These are phyloP conservation scores for Hyphodiscus sp. DNA, from an alignment of 2,329 filamentous ascomycete species.

Conservation along the genomic window DNA sequence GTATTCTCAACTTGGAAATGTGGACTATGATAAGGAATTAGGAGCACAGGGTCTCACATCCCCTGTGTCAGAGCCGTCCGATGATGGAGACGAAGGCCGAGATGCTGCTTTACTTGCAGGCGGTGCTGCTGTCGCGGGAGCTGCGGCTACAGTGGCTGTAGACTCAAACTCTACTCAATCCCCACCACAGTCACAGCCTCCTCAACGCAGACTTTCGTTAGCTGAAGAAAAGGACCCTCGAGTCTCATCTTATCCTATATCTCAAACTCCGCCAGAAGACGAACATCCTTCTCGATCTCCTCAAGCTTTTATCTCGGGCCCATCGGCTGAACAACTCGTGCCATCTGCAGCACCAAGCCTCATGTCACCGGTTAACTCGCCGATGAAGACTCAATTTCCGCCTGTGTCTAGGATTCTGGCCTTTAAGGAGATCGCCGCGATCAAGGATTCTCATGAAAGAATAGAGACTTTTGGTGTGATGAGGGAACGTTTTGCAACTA, in stretches of 20 bases:
- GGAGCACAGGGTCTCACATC: background rate
- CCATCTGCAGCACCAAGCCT: constrained; percentile 8
- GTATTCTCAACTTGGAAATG: background rate
- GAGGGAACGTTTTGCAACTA: constrained; percentile 60
- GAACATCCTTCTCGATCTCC: constrained; percentile 32
- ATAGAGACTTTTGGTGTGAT: constrained; percentile 69
- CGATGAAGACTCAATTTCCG: constrained; percentile 3
- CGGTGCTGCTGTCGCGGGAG: constrained; percentile 8
- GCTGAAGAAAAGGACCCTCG: constrained; percentile 40
- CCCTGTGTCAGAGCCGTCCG: background rate
- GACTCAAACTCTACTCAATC: background rate
- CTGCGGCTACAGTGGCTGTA: constrained; percentile 4
- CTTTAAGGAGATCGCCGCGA: constrained; percentile 72
- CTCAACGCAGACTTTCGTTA: constrained; percentile 32
- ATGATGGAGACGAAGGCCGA: constrained; percentile 11
- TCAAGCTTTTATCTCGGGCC: constrained; percentile 12
- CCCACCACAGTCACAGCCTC: constrained; percentile 4
- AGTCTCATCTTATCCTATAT: constrained; percentile 30
- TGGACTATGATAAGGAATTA: constrained; percentile 2
- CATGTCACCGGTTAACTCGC: constrained; percentile 12
- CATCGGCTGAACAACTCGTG: constrained; percentile 1
- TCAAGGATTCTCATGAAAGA: constrained; percentile 59
- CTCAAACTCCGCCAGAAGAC: constrained; percentile 34
- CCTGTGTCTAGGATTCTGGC: constrained; percentile 12
- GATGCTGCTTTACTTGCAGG: constrained; percentile 13